A percentile compares a stretch with the other conserved stretches of the same genome.
These are phyloP conservation scores for Syncephalastrum racemosum DNA, from an alignment of 371 early-diverging fungal genomes.

Conservation along the genomic window DNA sequence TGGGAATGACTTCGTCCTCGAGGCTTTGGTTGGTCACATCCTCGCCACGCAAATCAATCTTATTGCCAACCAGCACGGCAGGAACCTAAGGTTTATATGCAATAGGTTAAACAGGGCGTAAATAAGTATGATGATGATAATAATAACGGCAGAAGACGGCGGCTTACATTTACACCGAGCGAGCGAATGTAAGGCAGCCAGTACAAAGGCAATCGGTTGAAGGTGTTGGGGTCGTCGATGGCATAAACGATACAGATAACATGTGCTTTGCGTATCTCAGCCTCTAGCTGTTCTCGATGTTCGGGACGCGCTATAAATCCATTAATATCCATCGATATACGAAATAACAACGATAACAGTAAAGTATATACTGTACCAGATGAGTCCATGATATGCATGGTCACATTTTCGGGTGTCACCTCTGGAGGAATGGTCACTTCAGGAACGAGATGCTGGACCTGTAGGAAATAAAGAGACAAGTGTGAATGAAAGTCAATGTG, in stretches of 20 bases:
- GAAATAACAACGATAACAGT: neutral
- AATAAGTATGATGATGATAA: neutral
- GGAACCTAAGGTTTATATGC: conserved; percentile 65
- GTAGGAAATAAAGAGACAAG: conserved; percentile 1
- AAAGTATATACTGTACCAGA: conserved; percentile 66
- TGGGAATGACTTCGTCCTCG: conserved; percentile 91
- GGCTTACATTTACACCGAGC: conserved; percentile 84
- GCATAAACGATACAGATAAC: conserved; percentile 96
- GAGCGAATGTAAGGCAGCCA: conserved; percentile 94
- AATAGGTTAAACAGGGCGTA: neutral
- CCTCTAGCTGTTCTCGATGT: conserved; percentile 82
- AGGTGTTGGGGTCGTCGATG: conserved; percentile 80
- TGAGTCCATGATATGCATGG: conserved; percentile 95
- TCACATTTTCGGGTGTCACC: conserved; percentile 94
- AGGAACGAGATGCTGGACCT: conserved; percentile 96
- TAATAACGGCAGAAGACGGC: too few relatives aligned
- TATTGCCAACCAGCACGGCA: conserved; percentile 95
- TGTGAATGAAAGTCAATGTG: neutral
- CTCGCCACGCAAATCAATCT: conserved; percentile 87
- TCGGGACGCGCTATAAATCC: conserved; percentile 71
- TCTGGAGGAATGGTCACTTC: conserved; percentile 98
- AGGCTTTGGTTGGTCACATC: conserved; percentile 78
- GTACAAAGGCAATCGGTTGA: conserved; percentile 77
- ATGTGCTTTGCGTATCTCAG: conserved; percentile 92
- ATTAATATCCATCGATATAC: neutral